Evolutionary conservation across 345 rosid species (phyloP).

Genomic region (Firmiana major): DNA sequence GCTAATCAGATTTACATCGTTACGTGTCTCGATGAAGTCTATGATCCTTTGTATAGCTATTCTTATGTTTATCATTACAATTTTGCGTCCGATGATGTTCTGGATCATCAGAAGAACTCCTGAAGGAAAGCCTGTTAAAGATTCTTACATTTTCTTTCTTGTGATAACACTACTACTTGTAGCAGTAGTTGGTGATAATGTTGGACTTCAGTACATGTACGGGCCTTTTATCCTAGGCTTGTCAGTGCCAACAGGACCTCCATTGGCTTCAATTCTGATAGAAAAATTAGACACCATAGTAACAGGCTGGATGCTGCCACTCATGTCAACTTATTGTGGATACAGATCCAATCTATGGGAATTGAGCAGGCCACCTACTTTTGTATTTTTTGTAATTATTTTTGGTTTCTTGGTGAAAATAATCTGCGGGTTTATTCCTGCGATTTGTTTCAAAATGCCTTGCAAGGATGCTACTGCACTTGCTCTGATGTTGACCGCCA

Average conservation of each 20-base stretch:
- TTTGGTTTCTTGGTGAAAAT: slow-evolving; percentile 11
- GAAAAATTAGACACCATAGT: slow-evolving; percentile 23
- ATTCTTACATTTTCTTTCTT: neutral
- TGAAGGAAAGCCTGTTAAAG: slow-evolving; percentile 28
- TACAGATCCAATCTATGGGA: slow-evolving; percentile 18
- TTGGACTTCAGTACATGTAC: slow-evolving; percentile 19
- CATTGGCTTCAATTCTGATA: slow-evolving; percentile 25
- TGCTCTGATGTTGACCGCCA: neutral
- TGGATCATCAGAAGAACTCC: slow-evolving; percentile 30
- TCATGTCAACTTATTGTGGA: slow-evolving; percentile 14
- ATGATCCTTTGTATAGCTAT: neutral
- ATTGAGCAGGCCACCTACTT: neutral
- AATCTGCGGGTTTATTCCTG: neutral
- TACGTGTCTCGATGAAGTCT: neutral
- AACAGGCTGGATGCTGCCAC: slow-evolving; percentile 29
- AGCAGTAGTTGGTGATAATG: slow-evolving; percentile 22
- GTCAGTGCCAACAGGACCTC: slow-evolving; percentile 33
- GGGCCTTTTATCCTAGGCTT: slow-evolving; percentile 31
- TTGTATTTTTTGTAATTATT: neutral
- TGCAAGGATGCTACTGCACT: slow-evolving; percentile 11
- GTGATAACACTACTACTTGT: neutral
- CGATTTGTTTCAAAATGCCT: slow-evolving; percentile 18
- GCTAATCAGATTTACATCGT: neutral
- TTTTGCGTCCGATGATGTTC: slow-evolving; percentile 2
- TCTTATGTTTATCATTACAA: neutral